Evolutionary conservation across 106 monocot genomes (phyloP).

Genomic region (Iris macrosiphon): DNA sequence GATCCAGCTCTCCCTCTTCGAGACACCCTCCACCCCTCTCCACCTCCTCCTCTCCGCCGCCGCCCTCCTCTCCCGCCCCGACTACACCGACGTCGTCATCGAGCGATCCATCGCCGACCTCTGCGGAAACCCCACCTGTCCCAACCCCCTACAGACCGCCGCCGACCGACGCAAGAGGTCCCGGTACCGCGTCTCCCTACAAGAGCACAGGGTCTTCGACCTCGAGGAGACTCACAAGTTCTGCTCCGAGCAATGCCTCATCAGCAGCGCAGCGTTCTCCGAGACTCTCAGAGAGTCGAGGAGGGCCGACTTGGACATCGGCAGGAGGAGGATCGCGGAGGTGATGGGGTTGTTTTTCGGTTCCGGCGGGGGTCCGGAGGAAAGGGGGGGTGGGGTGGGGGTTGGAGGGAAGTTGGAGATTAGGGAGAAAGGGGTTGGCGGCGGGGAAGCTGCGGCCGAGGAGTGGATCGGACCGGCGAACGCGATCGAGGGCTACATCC

Average conservation of each 20-base stretch:
- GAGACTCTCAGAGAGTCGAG: conserved; percentile 28
- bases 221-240: conserved; percentile 63
- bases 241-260: conserved; percentile 63
- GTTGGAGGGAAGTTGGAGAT: conserved; percentile 18
- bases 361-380: neutral
- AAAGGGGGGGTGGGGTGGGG: neutral
- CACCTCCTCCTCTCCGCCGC: conserved; percentile 45
- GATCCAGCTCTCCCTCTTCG: conserved; percentile 55
- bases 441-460: conserved; percentile 33
- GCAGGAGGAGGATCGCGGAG: conserved; percentile 15
- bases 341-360: conserved; percentile 37
- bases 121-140: conserved; percentile 76
- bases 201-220: conserved; percentile 84
- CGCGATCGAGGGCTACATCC: conserved; percentile 91
- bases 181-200: conserved; percentile 63
- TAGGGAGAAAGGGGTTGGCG: conserved; percentile 40
- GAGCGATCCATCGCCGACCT: conserved; percentile 65
- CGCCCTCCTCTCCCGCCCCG: conserved; percentile 50
- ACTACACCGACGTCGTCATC: conserved; percentile 72
- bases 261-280: conserved; percentile 42
- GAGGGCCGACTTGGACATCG: conserved; percentile 18
- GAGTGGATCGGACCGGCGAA: conserved; percentile 66
- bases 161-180: conserved; percentile 17
- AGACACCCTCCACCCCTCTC: conserved; percentile 24
- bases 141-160: conserved; percentile 24